These are phyloP conservation scores for Trypanosoma caninum DNA, from an alignment of 208 protist genomes.

Conservation along the genomic window DNA sequence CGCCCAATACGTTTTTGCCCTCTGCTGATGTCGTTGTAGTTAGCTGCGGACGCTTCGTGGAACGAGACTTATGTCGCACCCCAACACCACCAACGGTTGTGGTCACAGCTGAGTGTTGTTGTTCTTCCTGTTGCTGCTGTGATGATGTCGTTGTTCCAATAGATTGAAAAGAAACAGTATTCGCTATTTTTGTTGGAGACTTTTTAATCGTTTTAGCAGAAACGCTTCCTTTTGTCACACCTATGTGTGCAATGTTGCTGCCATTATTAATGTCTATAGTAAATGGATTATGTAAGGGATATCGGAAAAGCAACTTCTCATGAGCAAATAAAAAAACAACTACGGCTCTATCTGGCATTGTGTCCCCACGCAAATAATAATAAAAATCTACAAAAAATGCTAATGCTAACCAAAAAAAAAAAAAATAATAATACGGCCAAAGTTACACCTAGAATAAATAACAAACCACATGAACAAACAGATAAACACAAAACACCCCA, in stretches of 20 bases:
- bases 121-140: constrained; percentile 4
- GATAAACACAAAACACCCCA: background rate
- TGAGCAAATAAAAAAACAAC: constrained; percentile 79
- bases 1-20: background rate
- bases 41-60: constrained; percentile 4
- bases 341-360: constrained; percentile 21
- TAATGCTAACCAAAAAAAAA: background rate
- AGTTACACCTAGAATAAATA: background rate
- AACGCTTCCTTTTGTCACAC: too few relatives aligned
- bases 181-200: constrained; percentile 1
- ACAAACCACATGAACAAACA: background rate
- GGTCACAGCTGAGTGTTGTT: background rate
- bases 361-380: background rate
- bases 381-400: background rate
- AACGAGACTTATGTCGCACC: constrained; percentile 17
- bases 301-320: constrained; percentile 80
- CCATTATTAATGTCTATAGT: constrained; percentile 31
- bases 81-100: constrained; percentile 12
- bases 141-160: background rate
- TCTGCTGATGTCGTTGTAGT: constrained; percentile 4
- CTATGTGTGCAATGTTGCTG: too few relatives aligned
- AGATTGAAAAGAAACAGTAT: background rate
- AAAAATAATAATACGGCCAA: background rate
- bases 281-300: constrained; percentile 71
- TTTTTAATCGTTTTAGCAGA: too few relatives aligned